Percentiles rank a stretch among this genome's conserved stretches.
Conservation (phyloP, 306 rosid genomes). For the Hylodesmum podocarpum region DNA sequence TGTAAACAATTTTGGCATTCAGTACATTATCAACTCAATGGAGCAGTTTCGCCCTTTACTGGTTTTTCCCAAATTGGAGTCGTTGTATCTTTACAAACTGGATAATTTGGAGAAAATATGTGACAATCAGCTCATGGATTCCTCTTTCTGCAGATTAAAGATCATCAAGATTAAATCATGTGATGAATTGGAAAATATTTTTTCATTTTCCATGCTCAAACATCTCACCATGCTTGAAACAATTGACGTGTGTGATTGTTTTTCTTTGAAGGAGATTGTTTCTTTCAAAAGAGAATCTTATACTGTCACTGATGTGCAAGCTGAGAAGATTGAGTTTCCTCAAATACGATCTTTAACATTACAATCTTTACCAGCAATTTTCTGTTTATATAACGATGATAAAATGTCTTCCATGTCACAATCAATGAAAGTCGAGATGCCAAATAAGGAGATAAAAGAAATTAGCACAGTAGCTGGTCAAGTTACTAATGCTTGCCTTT, state of each 20-base stretch:
- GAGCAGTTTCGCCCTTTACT: neutral
- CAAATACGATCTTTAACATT: neutral
- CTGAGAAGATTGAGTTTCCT: neutral
- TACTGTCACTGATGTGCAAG: neutral
- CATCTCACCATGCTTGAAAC: conserved; percentile 20
- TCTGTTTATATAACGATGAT: neutral
- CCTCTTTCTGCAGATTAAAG: conserved; percentile 26
- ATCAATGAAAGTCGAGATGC: neutral
- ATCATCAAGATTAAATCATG: neutral
- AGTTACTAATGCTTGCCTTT: neutral
- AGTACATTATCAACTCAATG: neutral
- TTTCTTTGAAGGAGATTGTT: conserved; percentile 10
- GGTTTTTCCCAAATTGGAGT: conserved; percentile 25
- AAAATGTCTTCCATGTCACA: neutral
- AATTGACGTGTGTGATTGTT: conserved; percentile 27
- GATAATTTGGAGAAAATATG: conserved; percentile 24
- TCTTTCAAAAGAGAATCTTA: neutral
- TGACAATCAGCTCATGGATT: neutral
- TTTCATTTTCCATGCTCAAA: conserved; percentile 3
- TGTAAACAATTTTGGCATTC: conserved; percentile 1
- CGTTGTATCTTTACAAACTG: conserved; percentile 6
- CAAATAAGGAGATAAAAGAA: neutral
- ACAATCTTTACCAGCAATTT: neutral
- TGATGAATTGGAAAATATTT: conserved; percentile 15
- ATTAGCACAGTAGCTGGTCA: neutral